Conservation (phyloP, 176 grass and related monocot species). For the Lolium rigidum region DNA sequence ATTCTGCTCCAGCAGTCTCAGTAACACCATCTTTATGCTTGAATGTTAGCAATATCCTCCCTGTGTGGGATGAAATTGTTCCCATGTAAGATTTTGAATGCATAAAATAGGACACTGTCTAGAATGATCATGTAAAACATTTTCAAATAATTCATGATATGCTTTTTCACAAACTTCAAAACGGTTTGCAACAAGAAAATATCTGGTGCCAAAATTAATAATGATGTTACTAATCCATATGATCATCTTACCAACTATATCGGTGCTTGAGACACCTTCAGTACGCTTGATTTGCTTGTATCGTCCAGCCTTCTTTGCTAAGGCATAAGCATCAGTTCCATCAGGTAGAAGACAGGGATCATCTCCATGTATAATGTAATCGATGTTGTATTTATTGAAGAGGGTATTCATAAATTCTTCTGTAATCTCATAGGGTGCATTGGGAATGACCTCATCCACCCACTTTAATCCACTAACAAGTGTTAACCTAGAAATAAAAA, state of each 20-base stretch:
- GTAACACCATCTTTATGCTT: slow-evolving; percentile 51
- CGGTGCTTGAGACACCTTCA: slow-evolving; percentile 87
- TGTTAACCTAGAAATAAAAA: slow-evolving; percentile 59
- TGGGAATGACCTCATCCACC: slow-evolving; percentile 86
- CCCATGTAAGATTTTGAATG: slow-evolving; percentile 19
- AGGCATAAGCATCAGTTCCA: slow-evolving; percentile 85
- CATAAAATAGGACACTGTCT: neutral
- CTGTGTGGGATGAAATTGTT: slow-evolving; percentile 48
- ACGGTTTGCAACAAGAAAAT: neutral
- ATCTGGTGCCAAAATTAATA: neutral
- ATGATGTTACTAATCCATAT: slow-evolving; percentile 20
- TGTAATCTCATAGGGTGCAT: slow-evolving; percentile 87
- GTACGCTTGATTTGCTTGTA: slow-evolving; percentile 96
- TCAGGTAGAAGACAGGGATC: slow-evolving; percentile 92
- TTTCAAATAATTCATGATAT: slow-evolving; percentile 10
- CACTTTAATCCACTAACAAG: slow-evolving; percentile 92
- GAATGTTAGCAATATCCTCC: slow-evolving; percentile 77
- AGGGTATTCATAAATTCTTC: slow-evolving; percentile 94
- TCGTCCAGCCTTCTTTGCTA: slow-evolving; percentile 86
- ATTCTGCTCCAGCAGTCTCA: slow-evolving; percentile 48
- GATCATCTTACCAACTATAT: slow-evolving; percentile 75
- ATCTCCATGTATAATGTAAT: slow-evolving; percentile 94
- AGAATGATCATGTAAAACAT: slow-evolving; percentile 19
- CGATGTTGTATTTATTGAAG: slow-evolving; percentile 88
- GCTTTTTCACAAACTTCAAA: slow-evolving; percentile 19